Conservation (phyloP, 1,284 basidiomycete genomes). For the Moesziomyces sp. region DNA sequence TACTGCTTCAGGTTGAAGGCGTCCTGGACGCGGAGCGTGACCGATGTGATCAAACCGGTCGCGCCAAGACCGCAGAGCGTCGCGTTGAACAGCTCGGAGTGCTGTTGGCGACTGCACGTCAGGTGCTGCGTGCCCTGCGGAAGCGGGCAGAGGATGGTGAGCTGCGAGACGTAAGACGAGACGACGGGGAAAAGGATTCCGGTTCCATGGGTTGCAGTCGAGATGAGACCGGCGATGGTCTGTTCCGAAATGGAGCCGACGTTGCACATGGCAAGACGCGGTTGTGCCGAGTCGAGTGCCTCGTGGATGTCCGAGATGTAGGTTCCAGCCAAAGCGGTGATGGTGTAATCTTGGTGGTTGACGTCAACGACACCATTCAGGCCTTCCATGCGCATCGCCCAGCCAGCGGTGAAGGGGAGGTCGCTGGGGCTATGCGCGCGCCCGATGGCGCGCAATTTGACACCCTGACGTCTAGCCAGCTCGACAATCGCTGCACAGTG, state of each 20-base stretch:
- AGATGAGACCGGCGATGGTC: constrained; percentile 90
- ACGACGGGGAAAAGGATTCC: constrained; percentile 84
- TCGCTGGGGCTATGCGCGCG: constrained; percentile 94
- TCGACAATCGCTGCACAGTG: constrained; percentile 84
- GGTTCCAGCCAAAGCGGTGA: constrained; percentile 64
- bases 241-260: constrained; percentile 97
- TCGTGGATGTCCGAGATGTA: constrained; percentile 66
- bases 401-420: constrained; percentile 70
- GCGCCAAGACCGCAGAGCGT: constrained; percentile 93
- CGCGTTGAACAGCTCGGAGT: constrained; percentile 84
- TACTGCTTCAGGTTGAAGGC: constrained; percentile 85
- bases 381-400: constrained; percentile 64
- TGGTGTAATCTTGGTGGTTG: constrained; percentile 28
- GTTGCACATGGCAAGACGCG: constrained; percentile 83
- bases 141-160: constrained; percentile 74
- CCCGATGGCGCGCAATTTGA: constrained; percentile 82
- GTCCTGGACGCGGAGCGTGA: constrained; percentile 82
- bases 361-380: constrained; percentile 56
- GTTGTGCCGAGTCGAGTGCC: constrained; percentile 74
- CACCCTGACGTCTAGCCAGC: constrained; percentile 80
- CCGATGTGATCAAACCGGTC: constrained; percentile 86
- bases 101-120: constrained; percentile 76
- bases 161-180: constrained; percentile 80
- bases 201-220: constrained; percentile 94
- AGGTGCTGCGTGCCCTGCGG: constrained; percentile 74